These are phyloP conservation scores for Populus euphratica DNA, from an alignment of 345 rosid genomes.

Conservation along the genomic window DNA sequence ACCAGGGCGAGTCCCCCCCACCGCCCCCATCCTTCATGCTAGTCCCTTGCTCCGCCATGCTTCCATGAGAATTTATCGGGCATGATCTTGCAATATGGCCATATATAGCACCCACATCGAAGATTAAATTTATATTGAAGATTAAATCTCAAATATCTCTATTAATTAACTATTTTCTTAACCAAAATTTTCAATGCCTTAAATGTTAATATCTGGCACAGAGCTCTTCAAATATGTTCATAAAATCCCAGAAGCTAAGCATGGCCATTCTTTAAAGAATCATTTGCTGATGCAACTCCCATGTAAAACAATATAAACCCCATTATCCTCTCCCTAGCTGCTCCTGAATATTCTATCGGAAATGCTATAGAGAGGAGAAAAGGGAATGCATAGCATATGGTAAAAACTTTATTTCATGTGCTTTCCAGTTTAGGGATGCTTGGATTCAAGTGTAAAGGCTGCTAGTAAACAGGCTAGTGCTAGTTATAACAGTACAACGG, in stretches of 20 bases:
- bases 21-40: too few relatives aligned
- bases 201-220: too few relatives aligned
- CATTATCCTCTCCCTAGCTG: slow-evolving; percentile 23
- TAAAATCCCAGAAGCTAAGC: slow-evolving; percentile 52
- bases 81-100: too few relatives aligned
- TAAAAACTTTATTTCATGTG: slow-evolving; percentile 11
- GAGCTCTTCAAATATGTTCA: slow-evolving; percentile 4
- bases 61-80: too few relatives aligned
- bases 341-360: slow-evolving; percentile 7
- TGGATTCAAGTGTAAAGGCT: background rate
- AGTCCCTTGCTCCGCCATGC: too few relatives aligned
- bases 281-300: slow-evolving; percentile 55
- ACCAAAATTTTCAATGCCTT: too few relatives aligned
- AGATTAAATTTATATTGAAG: too few relatives aligned
- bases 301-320: slow-evolving; percentile 60
- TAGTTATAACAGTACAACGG: background rate
- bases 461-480: background rate
- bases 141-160: too few relatives aligned
- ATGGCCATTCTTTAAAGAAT: slow-evolving; percentile 25
- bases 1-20: too few relatives aligned
- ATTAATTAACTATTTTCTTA: too few relatives aligned
- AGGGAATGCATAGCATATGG: slow-evolving; percentile 7
- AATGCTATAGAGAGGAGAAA: slow-evolving; percentile 21
- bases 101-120: too few relatives aligned
- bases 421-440: background rate